These are phyloP conservation scores for Huntiella moniliformis DNA, from an alignment of 2,329 filamentous ascomycete species.

Conservation along the genomic window DNA sequence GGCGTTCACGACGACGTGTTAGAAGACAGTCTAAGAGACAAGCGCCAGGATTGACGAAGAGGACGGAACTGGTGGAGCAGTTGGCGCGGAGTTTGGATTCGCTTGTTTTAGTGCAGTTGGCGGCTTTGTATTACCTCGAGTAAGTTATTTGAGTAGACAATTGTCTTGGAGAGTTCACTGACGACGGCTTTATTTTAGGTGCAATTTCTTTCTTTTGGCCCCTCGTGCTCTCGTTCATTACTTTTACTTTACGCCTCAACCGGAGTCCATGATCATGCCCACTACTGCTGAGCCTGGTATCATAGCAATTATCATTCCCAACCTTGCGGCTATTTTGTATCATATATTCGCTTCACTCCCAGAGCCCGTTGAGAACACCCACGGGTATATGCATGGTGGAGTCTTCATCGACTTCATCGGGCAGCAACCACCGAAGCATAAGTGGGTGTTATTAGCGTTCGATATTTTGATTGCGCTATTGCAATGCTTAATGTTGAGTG, in stretches of 20 bases:
- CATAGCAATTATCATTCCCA: slow-evolving; percentile 37
- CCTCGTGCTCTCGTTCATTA: slow-evolving; percentile 40
- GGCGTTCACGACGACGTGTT: slow-evolving; percentile 17
- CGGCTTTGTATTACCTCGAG: slow-evolving; percentile 53
- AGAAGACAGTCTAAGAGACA: slow-evolving; percentile 18
- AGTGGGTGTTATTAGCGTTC: slow-evolving; percentile 33
- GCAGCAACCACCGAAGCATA: slow-evolving; percentile 41
- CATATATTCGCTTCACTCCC: slow-evolving; percentile 38
- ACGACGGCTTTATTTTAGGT: slow-evolving; percentile 25
- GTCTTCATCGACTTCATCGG: slow-evolving; percentile 50
- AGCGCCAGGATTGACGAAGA: slow-evolving; percentile 31
- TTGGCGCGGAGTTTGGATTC: slow-evolving; percentile 43
- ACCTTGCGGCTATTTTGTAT: slow-evolving; percentile 39
- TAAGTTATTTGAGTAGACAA: slow-evolving; percentile 20
- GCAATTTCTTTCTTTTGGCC: slow-evolving; percentile 43
- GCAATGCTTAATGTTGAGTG: slow-evolving; percentile 45
- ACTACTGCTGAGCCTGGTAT: slow-evolving; percentile 40
- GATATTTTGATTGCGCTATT: slow-evolving; percentile 37
- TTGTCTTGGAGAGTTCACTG: not conserved
- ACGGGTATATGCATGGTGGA: slow-evolving; percentile 49
- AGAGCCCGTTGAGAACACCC: slow-evolving; percentile 37
- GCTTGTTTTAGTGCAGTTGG: slow-evolving; percentile 45
- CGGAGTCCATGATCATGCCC: slow-evolving; percentile 34
- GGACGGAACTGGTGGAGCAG: slow-evolving; percentile 40
- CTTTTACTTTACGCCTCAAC: slow-evolving; percentile 44